Base-by-base conservation (phyloP, 2,329 filamentous ascomycete species). In the Lachnellula cervina region DNA sequence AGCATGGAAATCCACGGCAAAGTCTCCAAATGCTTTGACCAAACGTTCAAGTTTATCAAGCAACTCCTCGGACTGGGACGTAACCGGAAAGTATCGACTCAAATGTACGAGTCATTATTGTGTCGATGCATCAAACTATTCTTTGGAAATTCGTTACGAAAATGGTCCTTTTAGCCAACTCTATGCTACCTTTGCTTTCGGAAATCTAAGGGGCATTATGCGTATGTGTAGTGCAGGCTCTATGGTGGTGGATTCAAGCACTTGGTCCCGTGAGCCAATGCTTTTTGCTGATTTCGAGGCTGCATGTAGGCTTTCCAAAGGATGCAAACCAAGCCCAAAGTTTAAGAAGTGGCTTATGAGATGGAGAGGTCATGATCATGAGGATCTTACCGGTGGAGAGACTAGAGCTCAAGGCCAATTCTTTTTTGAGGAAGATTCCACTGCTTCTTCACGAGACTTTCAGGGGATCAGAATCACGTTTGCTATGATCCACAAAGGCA, bases 131-230 rank as follows among this genome's bases (percentile, higher is more conserved):
- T 38, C 25, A 5, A 21, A 21, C 16, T 59, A 48, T 32, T 51
- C 51, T 16, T 17, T 54, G 2, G 50, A 51, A 13, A 14, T 48
- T 21, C 38, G 52, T 21, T 37, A 48, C 37, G 21, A 45, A n/a
- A n/a, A 8, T 21, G 44, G 35, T 2, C 28, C 44, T 32, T 14
- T n/a, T 7, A n/a, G 38, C 21, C 54, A 56, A 17, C 35, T 52
- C 6, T 56, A 35, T 35, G 56, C 52, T 25, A 44, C 37, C 17
- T 55, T 58, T 32, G 19, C 19, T 13, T 55, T 56, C 44, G 50
- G 47, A 28, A 32, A 49, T 19, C 47, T 54, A 14, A 35, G 53
- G 42, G 49, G 49, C 9, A 50, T 53, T 19, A 59, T 59, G 46
- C 50, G 53, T 35, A 40, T 56, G 16, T 37, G 45, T 37, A 40